Evolutionary conservation across 495 filamentous ascomycete species (phyloP), one percentile per base, ranked within the genome.

Genomic region (Aspergillus kassunensis): DNA sequence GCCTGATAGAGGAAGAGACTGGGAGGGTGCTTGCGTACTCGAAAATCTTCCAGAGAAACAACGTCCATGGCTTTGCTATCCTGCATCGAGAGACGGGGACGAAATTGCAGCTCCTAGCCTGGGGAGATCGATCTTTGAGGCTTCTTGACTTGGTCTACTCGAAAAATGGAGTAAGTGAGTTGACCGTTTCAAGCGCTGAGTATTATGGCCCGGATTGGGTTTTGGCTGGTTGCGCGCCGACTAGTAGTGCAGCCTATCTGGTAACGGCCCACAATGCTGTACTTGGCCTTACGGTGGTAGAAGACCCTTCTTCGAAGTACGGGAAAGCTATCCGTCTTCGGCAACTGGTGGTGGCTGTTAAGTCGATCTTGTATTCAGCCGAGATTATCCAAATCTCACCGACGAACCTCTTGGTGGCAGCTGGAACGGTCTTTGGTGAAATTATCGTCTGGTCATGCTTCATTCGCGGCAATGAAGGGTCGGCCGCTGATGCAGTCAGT

Each of bases 341-440:
- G 11, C 63, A 75, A 21, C 66, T 88, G 0, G 73, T 75, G 10
- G 82, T 85, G 3, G 88, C 88, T 6, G 90, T 91, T 8, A 79
- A 86, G 45, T 93, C 89, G 5, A 90, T 95, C 47, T 77, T 98
- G 12, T 98, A 93, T 62, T 88, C 91, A 10, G 92, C 90, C 1
- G 81, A 91, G 56, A 66, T 92, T 19, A 60, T 77, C 33, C 82
- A 80, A 63, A 65, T 81, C n/a, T 76, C 78, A 10, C 19, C 64
- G 2, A 77, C 75, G 34, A 69, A 71, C 34, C 63, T 96, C 29
- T 74, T 97, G 21, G 77, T 96, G 12, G 88, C 90, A 23, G 87
- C 88, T 2, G 93, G 93, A 0, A 97, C 95, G 0, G 90, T 89
- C 0, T 97, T 96, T 66, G 93, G 93, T 1, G 90, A 97, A 64